A percentile compares a stretch with the other conserved stretches of the same genome.
Conservation (phyloP, 2,329 filamentous ascomycete species). For the Fusarium xylarioides region DNA sequence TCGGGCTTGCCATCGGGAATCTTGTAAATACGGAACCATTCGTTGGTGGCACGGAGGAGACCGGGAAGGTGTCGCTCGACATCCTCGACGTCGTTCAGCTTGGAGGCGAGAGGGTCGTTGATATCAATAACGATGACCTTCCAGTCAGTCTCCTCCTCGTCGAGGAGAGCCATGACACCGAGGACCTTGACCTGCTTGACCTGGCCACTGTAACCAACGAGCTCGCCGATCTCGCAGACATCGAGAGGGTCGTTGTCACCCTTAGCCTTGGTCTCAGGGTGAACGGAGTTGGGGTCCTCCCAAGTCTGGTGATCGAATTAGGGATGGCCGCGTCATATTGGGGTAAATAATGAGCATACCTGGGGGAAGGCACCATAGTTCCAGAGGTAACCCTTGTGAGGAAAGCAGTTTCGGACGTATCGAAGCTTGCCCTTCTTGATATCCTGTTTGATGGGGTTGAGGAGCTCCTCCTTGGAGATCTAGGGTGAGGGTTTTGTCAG, state of each 20-base stretch:
- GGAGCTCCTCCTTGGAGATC: constrained; percentile 98
- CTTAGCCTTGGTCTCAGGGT: constrained; percentile 99
- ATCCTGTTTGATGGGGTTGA: constrained; percentile 99
- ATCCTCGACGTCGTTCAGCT: constrained; percentile 98
- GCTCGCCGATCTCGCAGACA: constrained; percentile 99
- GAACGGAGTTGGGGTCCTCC: constrained; percentile 95
- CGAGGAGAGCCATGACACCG: constrained; percentile 98
- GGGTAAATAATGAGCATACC: constrained; percentile 59
- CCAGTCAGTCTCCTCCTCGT: constrained; percentile 99
- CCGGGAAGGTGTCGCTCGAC: constrained; percentile 98
- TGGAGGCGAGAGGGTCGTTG: constrained; percentile 94
- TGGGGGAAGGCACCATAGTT: constrained; percentile 99
- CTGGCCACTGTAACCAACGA: constrained; percentile 94
- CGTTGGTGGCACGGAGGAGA: constrained; percentile 95
- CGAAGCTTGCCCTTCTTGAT: constrained; percentile 99
- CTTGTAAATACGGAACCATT: constrained; percentile 99
- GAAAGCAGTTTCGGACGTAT: constrained; percentile 99
- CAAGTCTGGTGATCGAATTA: constrained; percentile 74
- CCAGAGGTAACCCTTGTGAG: constrained; percentile 99
- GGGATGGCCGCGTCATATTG: constrained; percentile 5
- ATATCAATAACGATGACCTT: constrained; percentile 99
- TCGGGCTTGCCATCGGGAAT: constrained; percentile 99
- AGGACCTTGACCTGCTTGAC: constrained; percentile 99
- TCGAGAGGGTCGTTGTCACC: constrained; percentile 99
- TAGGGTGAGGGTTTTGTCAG: constrained; percentile 52